These are phyloP conservation scores for Fusarium mexicanum DNA, from an alignment of 2,329 filamentous ascomycete genomes.

Conservation along the genomic window DNA sequence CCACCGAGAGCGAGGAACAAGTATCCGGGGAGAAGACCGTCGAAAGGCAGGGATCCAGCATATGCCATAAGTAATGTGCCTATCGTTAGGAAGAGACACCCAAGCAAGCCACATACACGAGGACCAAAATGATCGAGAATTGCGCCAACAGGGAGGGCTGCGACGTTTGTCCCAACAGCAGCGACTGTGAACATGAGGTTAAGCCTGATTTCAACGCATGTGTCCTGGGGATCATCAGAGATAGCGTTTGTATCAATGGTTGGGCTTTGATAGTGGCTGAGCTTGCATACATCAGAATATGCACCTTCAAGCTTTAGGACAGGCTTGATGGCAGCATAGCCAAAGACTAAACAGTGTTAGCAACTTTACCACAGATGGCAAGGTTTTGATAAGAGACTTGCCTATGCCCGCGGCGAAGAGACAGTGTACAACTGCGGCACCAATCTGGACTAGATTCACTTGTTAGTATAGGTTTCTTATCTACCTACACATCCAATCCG, in stretches of 20 bases:
- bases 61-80: conserved; percentile 79
- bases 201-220: conserved; percentile 66
- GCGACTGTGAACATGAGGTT: conserved; percentile 95
- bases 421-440: conserved; percentile 56
- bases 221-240: conserved; percentile 39
- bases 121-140: conserved; percentile 87
- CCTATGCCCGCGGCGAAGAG: conserved; percentile 77
- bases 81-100: conserved; percentile 72
- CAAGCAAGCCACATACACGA: conserved; percentile 74
- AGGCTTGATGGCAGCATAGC: conserved; percentile 86
- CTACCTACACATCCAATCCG: neutral
- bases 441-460: conserved; percentile 42
- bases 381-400: neutral
- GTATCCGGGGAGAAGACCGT: conserved; percentile 79
- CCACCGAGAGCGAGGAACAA: conserved; percentile 81
- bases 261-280: conserved; percentile 10
- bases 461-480: conserved; percentile 8
- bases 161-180: conserved; percentile 87
- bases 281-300: conserved; percentile 70
- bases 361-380: neutral
- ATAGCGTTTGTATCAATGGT: neutral
- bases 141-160: conserved; percentile 84
- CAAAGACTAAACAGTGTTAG: conserved; percentile 66
- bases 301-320: conserved; percentile 78
- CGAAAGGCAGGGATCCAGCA: conserved; percentile 68